A percentile compares a stretch with the other conserved stretches of the same genome.
These are phyloP conservation scores for Malassezia equina DNA, from an alignment of 1,284 basidiomycete species.

Conservation along the genomic window DNA sequence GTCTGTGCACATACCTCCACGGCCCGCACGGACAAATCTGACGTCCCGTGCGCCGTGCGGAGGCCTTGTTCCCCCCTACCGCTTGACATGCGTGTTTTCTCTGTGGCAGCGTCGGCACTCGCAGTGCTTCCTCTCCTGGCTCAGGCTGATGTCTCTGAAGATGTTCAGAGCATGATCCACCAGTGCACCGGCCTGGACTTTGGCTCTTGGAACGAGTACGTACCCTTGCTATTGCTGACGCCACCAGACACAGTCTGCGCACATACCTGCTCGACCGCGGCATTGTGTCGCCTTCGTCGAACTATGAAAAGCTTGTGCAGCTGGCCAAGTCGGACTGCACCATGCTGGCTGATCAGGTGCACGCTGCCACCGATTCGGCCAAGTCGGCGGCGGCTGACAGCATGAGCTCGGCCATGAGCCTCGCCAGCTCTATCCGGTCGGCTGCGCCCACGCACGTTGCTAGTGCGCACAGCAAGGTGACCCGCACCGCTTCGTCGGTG, in stretches of 20 bases:
- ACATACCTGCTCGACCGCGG: constrained; percentile 44
- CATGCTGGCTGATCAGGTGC: constrained; percentile 19
- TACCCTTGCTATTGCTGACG: neutral
- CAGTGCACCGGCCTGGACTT: constrained; percentile 40
- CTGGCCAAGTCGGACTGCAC: constrained; percentile 40
- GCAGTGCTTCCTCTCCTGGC: constrained; percentile 27
- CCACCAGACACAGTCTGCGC: constrained; percentile 30
- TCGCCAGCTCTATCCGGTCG: constrained; percentile 7
- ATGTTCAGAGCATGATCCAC: constrained; percentile 29
- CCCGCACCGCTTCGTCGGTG: constrained; percentile 1
- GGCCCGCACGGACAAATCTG: neutral
- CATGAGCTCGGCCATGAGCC: neutral
- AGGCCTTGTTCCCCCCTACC: neutral
- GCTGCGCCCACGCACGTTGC: constrained; percentile 4
- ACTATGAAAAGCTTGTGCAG: constrained; percentile 36
- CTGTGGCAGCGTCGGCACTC: constrained; percentile 8
- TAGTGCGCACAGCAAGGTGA: constrained; percentile 2
- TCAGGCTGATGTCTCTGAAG: constrained; percentile 31
- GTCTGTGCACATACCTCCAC: neutral
- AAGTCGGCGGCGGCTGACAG: constrained; percentile 19
- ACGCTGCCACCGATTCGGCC: constrained; percentile 24
- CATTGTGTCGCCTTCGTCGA: constrained; percentile 40
- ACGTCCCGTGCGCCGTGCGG: neutral
- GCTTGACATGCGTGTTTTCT: constrained; percentile 1
- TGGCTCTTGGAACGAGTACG: constrained; percentile 39